Evolutionary conservation across 2,329 filamentous ascomycete genomes (phyloP).

Genomic region (Talaromyces verruculosus): DNA sequence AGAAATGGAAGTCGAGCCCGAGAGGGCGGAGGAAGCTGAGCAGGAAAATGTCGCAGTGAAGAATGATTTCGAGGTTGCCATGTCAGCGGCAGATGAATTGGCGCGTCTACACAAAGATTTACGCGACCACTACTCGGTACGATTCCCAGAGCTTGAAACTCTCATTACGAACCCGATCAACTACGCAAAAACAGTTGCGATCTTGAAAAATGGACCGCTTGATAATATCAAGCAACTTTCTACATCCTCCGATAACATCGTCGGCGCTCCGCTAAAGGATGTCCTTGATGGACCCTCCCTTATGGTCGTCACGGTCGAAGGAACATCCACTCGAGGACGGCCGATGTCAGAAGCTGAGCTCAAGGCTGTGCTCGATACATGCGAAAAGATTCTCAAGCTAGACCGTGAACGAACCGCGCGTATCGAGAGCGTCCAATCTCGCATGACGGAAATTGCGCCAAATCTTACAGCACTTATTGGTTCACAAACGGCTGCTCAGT

Average conservation of each 20-base stretch:
- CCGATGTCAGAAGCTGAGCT: constrained; percentile 76
- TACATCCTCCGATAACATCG: constrained; percentile 72
- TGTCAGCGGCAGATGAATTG: constrained; percentile 89
- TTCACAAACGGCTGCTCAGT: constrained; percentile 87
- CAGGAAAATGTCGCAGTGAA: constrained; percentile 67
- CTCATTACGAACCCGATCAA: constrained; percentile 89
- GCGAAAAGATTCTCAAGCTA: constrained; percentile 82
- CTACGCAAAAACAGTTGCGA: constrained; percentile 91
- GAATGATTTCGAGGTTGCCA: constrained; percentile 81
- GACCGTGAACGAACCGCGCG: constrained; percentile 83
- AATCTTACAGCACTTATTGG: constrained; percentile 90
- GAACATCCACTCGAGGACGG: constrained; percentile 80
- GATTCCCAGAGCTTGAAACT: constrained; percentile 89
- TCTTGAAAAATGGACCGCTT: constrained; percentile 88
- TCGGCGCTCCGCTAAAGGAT: constrained; percentile 71
- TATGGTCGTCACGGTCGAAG: constrained; percentile 95
- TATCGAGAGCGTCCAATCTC: constrained; percentile 92
- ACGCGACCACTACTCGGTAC: constrained; percentile 88
- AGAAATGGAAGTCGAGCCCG: constrained; percentile 62
- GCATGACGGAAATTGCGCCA: constrained; percentile 94
- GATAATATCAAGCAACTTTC: constrained; percentile 81
- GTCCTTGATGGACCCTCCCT: constrained; percentile 85
- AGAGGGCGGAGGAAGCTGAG: constrained; percentile 21
- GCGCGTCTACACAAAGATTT: constrained; percentile 94
- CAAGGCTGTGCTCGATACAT: constrained; percentile 70